These are phyloP conservation scores for Mycena albidolilacea DNA, from an alignment of 768 basidiomycete species.

Conservation along the genomic window DNA sequence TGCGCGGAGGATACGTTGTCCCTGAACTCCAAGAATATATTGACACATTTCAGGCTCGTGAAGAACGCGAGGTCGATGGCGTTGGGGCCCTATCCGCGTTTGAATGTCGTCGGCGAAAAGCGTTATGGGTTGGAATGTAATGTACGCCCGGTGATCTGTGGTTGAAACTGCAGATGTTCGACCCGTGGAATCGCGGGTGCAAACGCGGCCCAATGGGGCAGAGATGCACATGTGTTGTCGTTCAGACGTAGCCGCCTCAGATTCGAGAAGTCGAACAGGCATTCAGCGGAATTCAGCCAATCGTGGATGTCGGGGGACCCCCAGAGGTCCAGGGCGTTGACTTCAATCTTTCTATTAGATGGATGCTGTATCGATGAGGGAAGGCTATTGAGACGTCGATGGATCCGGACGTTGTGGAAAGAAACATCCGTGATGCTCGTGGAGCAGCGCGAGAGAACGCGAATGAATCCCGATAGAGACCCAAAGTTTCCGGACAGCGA, in stretches of 20 bases:
- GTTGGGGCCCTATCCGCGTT: not conserved
- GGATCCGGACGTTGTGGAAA: conserved; percentile 12
- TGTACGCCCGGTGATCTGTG: not conserved
- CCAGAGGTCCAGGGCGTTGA: conserved; percentile 18
- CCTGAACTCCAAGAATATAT: conserved; percentile 13
- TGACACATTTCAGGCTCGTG: conserved; percentile 7
- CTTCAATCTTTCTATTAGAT: not conserved
- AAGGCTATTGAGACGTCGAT: too few relatives aligned
- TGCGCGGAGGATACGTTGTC: conserved; percentile 8
- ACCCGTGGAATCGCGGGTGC: conserved; percentile 4
- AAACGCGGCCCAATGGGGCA: conserved; percentile 12
- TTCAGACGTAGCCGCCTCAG: conserved; percentile 18
- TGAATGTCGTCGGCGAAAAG: too few relatives aligned
- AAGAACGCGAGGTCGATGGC: conserved; percentile 17
- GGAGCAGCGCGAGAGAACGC: conserved; percentile 16
- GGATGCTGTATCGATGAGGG: too few relatives aligned
- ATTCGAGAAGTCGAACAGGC: conserved; percentile 23
- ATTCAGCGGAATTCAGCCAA: conserved; percentile 22
- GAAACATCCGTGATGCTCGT: conserved; percentile 1
- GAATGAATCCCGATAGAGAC: not conserved
- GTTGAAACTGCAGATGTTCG: conserved; percentile 29
- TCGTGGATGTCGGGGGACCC: conserved; percentile 25
- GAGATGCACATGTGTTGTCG: conserved; percentile 12
- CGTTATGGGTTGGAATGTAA: not conserved
- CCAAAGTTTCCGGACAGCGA: conserved; percentile 24